Percentiles rank a stretch among this genome's conserved stretches.
phyloP scores from a whole-genome alignment of 1,139 yeast genomes.

The Saccharomyces pastorianus region DNA sequence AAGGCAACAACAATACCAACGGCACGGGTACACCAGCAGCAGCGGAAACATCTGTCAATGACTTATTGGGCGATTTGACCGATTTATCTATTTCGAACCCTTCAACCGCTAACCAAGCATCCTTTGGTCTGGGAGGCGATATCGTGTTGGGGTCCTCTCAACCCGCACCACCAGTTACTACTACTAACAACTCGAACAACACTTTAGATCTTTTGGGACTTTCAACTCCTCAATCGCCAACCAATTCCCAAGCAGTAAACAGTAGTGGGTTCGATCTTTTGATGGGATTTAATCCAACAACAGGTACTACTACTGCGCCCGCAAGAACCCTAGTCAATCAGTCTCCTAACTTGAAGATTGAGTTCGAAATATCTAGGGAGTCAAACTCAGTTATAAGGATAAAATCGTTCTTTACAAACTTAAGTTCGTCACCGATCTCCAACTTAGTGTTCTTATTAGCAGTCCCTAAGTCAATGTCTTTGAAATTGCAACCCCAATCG shows the following conservation, averaged over 20 bases:
- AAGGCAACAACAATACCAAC: constrained; percentile 4
- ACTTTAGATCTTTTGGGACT: constrained; percentile 38
- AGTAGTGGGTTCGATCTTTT: constrained; percentile 35
- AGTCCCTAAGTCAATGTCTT: constrained; percentile 62
- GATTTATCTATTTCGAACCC: constrained; percentile 42
- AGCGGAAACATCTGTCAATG: constrained; percentile 36
- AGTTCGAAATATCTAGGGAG: constrained; percentile 36
- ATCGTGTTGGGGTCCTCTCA: constrained; percentile 34
- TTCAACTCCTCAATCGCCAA: constrained; percentile 36
- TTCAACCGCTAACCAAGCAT: constrained; percentile 13
- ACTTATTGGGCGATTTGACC: constrained; percentile 62
- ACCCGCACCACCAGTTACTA: constrained; percentile 22
- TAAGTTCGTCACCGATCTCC: constrained; percentile 39
- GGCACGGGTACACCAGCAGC: constrained; percentile 30
- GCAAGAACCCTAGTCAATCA: constrained; percentile 35
- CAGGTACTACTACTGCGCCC: constrained; percentile 32
- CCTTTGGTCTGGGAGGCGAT: constrained; percentile 35
- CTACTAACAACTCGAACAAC: constrained; percentile 8
- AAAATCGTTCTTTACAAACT: constrained; percentile 42
- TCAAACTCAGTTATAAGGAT: constrained; percentile 37
- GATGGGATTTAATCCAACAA: constrained; percentile 38
- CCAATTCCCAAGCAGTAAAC: constrained; percentile 4
- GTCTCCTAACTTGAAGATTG: constrained; percentile 45
- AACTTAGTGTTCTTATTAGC: constrained; percentile 67
- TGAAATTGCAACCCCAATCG: constrained; percentile 62